Evolutionary conservation across 1,284 basidiomycete species (phyloP).

Genomic region (Ceratobasidium sp.): DNA sequence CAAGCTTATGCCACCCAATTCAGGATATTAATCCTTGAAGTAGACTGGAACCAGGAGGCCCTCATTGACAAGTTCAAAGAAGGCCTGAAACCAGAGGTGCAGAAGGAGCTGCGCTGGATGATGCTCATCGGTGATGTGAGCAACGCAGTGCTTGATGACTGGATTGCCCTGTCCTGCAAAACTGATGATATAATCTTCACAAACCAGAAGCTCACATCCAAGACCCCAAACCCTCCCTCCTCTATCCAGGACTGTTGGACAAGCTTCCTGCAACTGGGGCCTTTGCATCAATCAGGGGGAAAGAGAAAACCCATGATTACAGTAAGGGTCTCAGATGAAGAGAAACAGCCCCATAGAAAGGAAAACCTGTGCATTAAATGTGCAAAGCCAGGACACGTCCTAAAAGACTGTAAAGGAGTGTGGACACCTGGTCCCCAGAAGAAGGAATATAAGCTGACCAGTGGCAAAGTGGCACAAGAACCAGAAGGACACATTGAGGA

Average conservation of each 20-base stretch:
- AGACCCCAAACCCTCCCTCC: not conserved
- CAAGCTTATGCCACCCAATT: too few relatives aligned
- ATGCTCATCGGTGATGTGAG: not conserved
- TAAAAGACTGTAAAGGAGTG: not conserved
- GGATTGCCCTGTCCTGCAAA: not conserved
- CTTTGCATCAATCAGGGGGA: not conserved
- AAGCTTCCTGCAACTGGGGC: too few relatives aligned
- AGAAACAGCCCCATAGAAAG: not conserved
- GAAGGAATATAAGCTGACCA: too few relatives aligned
- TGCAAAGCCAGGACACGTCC: not conserved
- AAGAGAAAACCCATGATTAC: not conserved
- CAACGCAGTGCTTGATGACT: not conserved
- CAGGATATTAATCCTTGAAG: too few relatives aligned
- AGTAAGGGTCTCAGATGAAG: not conserved
- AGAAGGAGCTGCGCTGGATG: not conserved
- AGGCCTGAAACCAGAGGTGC: slow-evolving; percentile 1
- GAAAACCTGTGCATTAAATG: slow-evolving; percentile 18
- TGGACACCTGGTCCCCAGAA: not conserved
- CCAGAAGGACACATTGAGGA: too few relatives aligned
- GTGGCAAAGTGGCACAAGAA: not conserved
- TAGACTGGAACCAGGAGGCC: too few relatives aligned
- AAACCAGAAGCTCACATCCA: not conserved
- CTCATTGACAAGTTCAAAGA: too few relatives aligned
- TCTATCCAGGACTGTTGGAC: too few relatives aligned
- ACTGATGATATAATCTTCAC: not conserved